A percentile compares a stretch with the other conserved stretches of the same genome.
These are phyloP conservation scores for Corymbia maculata DNA, from an alignment of 345 rosid species.

Conservation along the genomic window DNA sequence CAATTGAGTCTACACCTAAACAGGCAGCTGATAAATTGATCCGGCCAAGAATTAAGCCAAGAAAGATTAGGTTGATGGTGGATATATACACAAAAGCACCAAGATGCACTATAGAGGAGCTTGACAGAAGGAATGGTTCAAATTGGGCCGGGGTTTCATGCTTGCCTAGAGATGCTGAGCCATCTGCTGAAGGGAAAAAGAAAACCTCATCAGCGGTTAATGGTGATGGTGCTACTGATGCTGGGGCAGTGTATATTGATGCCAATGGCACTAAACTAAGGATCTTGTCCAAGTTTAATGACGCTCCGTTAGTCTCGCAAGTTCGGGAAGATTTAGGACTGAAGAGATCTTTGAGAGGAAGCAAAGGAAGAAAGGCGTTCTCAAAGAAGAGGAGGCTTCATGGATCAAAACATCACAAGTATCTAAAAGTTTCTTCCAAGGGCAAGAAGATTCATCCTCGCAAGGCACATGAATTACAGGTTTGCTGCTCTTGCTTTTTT, in stretches of 20 bases:
- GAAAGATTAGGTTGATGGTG: slow-evolving; percentile 67
- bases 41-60: slow-evolving; percentile 68
- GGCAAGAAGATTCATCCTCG: slow-evolving; percentile 28
- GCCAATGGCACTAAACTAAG: slow-evolving; percentile 75
- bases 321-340: slow-evolving; percentile 16
- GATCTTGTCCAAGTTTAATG: slow-evolving; percentile 63
- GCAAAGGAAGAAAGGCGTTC: slow-evolving; percentile 28
- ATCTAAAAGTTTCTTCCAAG: slow-evolving; percentile 44
- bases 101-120: slow-evolving; percentile 78
- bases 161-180: slow-evolving; percentile 26
- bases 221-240: slow-evolving; percentile 44
- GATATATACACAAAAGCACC: slow-evolving; percentile 69
- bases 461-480: slow-evolving; percentile 49
- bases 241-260: slow-evolving; percentile 87
- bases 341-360: slow-evolving; percentile 29
- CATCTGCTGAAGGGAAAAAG: slow-evolving; percentile 25
- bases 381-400: slow-evolving; percentile 32
- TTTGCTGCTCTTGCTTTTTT: slow-evolving; percentile 14
- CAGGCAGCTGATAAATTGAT: slow-evolving; percentile 50
- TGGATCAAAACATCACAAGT: slow-evolving; percentile 37
- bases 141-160: slow-evolving; percentile 38
- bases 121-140: slow-evolving; percentile 80
- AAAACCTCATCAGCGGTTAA: slow-evolving; percentile 25
- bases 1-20: slow-evolving; percentile 53
- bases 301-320: slow-evolving; percentile 13